phyloP scores from a whole-genome alignment of 2,329 filamentous ascomycete species.

The Microcyclospora tardicrescens region DNA sequence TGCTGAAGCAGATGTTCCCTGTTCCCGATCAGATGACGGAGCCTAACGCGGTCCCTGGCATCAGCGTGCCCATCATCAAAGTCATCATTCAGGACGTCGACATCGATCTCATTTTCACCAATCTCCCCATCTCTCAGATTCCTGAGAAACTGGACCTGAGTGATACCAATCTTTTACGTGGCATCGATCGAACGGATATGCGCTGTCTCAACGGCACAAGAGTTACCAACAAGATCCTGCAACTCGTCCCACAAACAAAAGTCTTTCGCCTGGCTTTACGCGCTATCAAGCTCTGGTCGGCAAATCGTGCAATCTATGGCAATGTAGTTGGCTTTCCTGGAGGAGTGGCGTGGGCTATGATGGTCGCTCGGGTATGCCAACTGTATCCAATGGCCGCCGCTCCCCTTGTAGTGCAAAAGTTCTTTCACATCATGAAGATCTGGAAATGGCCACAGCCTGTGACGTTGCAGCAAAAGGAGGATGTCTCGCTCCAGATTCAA shows the following conservation, averaged over 20 bases:
- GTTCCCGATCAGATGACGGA: constrained; percentile 66
- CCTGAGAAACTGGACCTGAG: constrained; percentile 56
- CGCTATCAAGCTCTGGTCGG: constrained; percentile 93
- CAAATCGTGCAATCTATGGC: constrained; percentile 81
- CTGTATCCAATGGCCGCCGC: constrained; percentile 87
- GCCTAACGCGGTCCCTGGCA: constrained; percentile 72
- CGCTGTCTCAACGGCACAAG: constrained; percentile 87
- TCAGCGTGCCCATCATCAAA: constrained; percentile 95
- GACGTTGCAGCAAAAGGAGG: constrained; percentile 72
- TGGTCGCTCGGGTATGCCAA: constrained; percentile 90
- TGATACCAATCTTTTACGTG: constrained; percentile 73
- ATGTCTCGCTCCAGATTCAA: constrained; percentile 59
- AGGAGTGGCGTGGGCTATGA: constrained; percentile 95
- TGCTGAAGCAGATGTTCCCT: constrained; percentile 64
- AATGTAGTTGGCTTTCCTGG: constrained; percentile 95
- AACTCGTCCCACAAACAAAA: constrained; percentile 74
- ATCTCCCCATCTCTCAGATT: constrained; percentile 29
- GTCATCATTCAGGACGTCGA: constrained; percentile 83
- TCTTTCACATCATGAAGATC: constrained; percentile 79
- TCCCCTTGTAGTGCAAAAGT: constrained; percentile 80
- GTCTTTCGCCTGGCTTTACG: constrained; percentile 82
- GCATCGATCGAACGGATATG: constrained; percentile 74
- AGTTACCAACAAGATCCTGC: constrained; percentile 84
- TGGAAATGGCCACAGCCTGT: constrained; percentile 97
- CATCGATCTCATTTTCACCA: constrained; percentile 72